These are phyloP conservation scores for Ophiostoma perfectum DNA, from an alignment of 2,329 filamentous ascomycete genomes.

Conservation along the genomic window DNA sequence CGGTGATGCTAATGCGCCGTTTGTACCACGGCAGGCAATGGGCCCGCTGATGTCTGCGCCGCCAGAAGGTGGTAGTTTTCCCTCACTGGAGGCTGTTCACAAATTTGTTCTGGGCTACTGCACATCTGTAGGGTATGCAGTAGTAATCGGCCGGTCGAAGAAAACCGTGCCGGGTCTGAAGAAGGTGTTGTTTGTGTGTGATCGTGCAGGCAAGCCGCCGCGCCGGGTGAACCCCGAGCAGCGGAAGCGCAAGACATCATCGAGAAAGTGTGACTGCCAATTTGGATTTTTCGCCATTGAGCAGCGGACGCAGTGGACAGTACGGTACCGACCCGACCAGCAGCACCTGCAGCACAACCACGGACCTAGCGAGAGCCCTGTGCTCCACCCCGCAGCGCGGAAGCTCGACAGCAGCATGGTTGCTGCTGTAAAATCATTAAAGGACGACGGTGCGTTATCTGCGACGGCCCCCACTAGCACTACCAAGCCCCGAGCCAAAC, in stretches of 20 bases:
- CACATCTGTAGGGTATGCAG: slow-evolving; percentile 61
- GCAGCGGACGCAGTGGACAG: slow-evolving; percentile 61
- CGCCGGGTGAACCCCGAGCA: slow-evolving; percentile 58
- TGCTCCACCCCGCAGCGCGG: slow-evolving; percentile 60
- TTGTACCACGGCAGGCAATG: slow-evolving; percentile 50
- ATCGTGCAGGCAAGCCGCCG: slow-evolving; percentile 58
- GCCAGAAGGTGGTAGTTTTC: slow-evolving; percentile 58
- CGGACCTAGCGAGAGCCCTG: slow-evolving; percentile 59
- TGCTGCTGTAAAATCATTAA: slow-evolving; percentile 59
- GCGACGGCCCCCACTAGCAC: slow-evolving; percentile 20
- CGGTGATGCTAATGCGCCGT: slow-evolving; percentile 32
- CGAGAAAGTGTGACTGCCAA: slow-evolving; percentile 62
- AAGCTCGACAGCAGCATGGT: slow-evolving; percentile 64
- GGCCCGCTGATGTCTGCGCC: slow-evolving; percentile 58
- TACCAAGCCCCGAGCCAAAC: slow-evolving; percentile 18
- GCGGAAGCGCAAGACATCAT: slow-evolving; percentile 61
- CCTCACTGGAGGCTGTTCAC: slow-evolving; percentile 59
- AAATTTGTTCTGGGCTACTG: slow-evolving; percentile 60
- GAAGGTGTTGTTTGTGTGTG: slow-evolving; percentile 63
- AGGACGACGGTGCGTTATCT: slow-evolving; percentile 54
- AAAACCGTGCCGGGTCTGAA: slow-evolving; percentile 62
- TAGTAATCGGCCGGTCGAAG: slow-evolving; percentile 63
- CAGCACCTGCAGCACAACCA: slow-evolving; percentile 59
- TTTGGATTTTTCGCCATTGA: slow-evolving; percentile 68
- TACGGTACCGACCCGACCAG: slow-evolving; percentile 57